Percentiles rank a stretch among this genome's conserved stretches.
phyloP scores from a whole-genome alignment of 2,329 filamentous ascomycete genomes.

The Trichoderma sp. region DNA sequence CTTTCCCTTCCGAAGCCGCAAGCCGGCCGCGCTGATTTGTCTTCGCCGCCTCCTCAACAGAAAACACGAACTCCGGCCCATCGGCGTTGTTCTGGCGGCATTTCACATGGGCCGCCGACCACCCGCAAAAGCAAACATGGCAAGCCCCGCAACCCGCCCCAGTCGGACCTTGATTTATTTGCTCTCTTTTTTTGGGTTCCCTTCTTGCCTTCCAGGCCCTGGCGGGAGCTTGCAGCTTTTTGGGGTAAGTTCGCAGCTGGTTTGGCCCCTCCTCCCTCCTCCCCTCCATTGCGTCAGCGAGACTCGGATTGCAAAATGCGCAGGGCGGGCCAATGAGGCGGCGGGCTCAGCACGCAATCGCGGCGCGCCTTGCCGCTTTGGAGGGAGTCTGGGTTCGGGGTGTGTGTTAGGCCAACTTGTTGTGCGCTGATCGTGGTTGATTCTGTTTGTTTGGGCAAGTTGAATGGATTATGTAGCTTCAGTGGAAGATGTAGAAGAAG shows the following conservation, averaged over 20 bases:
- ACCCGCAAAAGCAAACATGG: neutral
- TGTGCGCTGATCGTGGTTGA: conserved; percentile 24
- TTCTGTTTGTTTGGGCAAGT: no score
- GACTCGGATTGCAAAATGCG: conserved; percentile 36
- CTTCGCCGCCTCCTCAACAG: neutral
- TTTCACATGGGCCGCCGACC: conserved; percentile 14
- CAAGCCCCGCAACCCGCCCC: no score
- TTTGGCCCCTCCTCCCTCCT: neutral
- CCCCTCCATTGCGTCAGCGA: conserved; percentile 37
- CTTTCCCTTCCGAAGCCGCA: neutral
- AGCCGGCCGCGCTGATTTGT: neutral
- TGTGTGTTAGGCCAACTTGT: neutral
- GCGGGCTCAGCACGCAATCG: conserved; percentile 38
- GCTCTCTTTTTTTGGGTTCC: neutral
- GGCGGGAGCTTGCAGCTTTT: conserved; percentile 14
- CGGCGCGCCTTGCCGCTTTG: conserved; percentile 29
- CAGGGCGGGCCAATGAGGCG: conserved; percentile 34
- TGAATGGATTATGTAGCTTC: no score
- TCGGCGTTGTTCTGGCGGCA: conserved; percentile 4
- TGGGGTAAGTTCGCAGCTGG: no score
- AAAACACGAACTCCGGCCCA: conserved; percentile 7
- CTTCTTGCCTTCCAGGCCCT: neutral
- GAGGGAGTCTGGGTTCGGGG: neutral
- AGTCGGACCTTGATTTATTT: neutral
- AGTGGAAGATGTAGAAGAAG: no score